Base-by-base conservation (phyloP, 352 stramenopile genomes). In the Globisporangium viniferum region DNA sequence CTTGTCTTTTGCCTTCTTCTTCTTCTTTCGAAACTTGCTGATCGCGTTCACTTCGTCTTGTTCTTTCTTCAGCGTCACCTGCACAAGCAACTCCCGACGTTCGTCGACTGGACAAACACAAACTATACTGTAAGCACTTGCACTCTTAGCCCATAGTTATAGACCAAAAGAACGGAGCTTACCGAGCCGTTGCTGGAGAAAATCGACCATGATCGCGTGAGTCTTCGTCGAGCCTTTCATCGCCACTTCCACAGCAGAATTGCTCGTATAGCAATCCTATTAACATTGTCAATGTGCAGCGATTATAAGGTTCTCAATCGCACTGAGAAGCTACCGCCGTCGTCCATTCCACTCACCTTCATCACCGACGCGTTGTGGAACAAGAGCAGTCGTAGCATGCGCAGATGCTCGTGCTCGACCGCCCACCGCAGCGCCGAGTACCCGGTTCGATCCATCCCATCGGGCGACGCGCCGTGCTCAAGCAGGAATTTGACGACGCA, bases 341-440 rank as follows among this genome's bases (percentile, higher is more conserved):
- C 24, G 24, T 7, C 5, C 2, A 35, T 35, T 35, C 31, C n/a
- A 31, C 53, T 46, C 31, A 60, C 74, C 57, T 78, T 79, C 3
- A 67, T 73, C 10, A 88, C 78, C 0, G 83, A 89, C 14, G 76
- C 67, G 10, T 78, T 77, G 62, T 80, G 73, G 8, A 64, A 59
- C 10, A 89, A 33, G 22, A 89, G 56, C 51, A 89, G 56, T 1
- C 66, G 68, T 0, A 89, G 61, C 55, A 91, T 70, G 10, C 62
- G 35, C 0, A 81, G 55, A 49, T 78, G 65, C 9, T 69, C 66
- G 51, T 88, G 76, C 15, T 70, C 69, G 24, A 81, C 72, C 0
- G 74, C 80, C 82, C 82, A 91, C 0, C 82, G 73, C 20, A 91
- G 67, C 10, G 80, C 74, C 0, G 82, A 91, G 46, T 74, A 84